Evolutionary conservation across 1,284 basidiomycete genomes (phyloP).

Genomic region (Athelia psychrophila): DNA sequence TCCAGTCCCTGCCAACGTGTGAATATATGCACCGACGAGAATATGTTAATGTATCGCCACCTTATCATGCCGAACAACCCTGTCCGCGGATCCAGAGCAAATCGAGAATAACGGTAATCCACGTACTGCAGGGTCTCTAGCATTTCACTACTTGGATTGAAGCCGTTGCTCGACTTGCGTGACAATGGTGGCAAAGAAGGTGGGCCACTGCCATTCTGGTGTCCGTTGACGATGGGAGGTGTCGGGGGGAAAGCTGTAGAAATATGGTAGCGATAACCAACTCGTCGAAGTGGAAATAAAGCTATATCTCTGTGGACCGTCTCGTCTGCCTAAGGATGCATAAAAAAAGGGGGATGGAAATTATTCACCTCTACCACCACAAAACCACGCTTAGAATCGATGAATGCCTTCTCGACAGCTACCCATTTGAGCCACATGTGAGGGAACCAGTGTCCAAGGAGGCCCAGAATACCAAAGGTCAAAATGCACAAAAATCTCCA

Average conservation of each 20-base stretch:
- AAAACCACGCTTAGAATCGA: constrained; percentile 66
- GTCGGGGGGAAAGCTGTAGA: constrained; percentile 70
- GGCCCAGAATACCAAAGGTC: constrained; percentile 74
- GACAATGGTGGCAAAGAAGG: constrained; percentile 14
- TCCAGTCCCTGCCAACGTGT: constrained; percentile 76
- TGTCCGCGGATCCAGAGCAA: constrained; percentile 82
- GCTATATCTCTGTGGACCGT: constrained; percentile 82
- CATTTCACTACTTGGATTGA: constrained; percentile 29
- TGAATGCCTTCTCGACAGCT: constrained; percentile 84
- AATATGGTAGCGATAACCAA: constrained; percentile 76
- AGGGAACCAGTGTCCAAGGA: constrained; percentile 94
- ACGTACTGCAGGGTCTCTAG: constrained; percentile 57
- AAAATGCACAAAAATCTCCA: constrained; percentile 77
- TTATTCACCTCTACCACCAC: constrained; percentile 86
- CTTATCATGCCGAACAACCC: constrained; percentile 84
- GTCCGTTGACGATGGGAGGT: constrained; percentile 4
- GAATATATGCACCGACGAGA: constrained; percentile 4
- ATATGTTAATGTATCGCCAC: constrained; percentile 37
- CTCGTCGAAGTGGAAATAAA: constrained; percentile 65
- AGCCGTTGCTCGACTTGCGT: constrained; percentile 22
- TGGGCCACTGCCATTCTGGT: constrained; percentile 12
- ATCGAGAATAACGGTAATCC: constrained; percentile 89
- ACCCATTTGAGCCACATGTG: constrained; percentile 86
- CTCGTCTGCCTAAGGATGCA: constrained; percentile 35
- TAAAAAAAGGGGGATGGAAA: neutral